Evolutionary conservation across 805 yeast genomes (phyloP).

Genomic region (Tanozyma kutaoensis): DNA sequence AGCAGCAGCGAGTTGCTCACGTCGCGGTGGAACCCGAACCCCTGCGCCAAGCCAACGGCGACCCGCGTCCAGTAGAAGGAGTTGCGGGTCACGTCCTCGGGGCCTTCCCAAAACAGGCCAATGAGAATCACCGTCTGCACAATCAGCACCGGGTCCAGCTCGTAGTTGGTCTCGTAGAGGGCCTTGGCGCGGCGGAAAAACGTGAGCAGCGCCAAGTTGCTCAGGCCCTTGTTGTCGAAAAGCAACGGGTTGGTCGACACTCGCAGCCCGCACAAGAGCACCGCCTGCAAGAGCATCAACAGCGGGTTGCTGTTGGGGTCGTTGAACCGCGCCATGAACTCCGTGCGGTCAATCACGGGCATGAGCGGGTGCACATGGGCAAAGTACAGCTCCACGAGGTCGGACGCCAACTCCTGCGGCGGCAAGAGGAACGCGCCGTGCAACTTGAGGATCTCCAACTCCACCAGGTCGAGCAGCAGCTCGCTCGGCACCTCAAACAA

Average conservation of each 20-base stretch:
- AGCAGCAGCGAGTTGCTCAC: slow-evolving; percentile 25
- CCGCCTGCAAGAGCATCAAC: slow-evolving; percentile 51
- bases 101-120: slow-evolving; percentile 64
- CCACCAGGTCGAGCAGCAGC: slow-evolving; percentile 36
- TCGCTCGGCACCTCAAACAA: slow-evolving; percentile 20
- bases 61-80: slow-evolving; percentile 59
- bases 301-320: slow-evolving; percentile 49
- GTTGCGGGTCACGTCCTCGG: slow-evolving; percentile 54
- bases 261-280: slow-evolving; percentile 56
- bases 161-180: slow-evolving; percentile 55
- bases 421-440: slow-evolving; percentile 68
- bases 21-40: slow-evolving; percentile 61
- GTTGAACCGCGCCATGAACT: slow-evolving; percentile 45
- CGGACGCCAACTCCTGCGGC: slow-evolving; percentile 40
- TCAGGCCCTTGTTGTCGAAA: slow-evolving; percentile 35
- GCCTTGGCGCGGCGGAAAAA: slow-evolving; percentile 66
- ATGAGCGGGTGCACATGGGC: slow-evolving; percentile 50
- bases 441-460: slow-evolving; percentile 47
- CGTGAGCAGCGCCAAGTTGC: slow-evolving; percentile 35
- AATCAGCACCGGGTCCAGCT: slow-evolving; percentile 46
- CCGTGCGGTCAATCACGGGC: slow-evolving; percentile 53
- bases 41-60: slow-evolving; percentile 61
- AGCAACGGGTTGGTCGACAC: slow-evolving; percentile 40
- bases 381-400: slow-evolving; percentile 49
- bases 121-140: slow-evolving; percentile 51